Evolutionary conservation across 2,329 filamentous ascomycete species (phyloP).

Genomic region (Xylariaceae sp.): DNA sequence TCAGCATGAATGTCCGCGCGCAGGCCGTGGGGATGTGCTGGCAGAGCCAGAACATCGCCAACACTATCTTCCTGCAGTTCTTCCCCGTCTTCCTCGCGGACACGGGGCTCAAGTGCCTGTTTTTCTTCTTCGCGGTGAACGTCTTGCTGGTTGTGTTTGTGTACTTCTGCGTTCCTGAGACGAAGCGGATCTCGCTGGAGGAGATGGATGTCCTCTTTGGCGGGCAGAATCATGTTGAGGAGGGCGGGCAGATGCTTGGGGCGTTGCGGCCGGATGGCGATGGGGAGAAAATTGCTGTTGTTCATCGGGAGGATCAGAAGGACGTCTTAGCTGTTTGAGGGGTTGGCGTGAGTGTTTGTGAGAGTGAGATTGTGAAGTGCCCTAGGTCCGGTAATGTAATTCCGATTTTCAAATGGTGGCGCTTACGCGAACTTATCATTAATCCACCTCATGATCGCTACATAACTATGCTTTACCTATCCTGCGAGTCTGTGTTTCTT

Average conservation of each 20-base stretch:
- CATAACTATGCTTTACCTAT: too few relatives aligned
- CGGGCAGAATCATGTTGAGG: slow-evolving; percentile 52
- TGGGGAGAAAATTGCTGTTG: slow-evolving; percentile 13
- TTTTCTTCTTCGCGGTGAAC: slow-evolving; percentile 43
- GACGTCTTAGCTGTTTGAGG: slow-evolving; percentile 4
- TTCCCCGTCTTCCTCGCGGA: slow-evolving; percentile 64
- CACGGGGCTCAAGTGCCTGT: slow-evolving; percentile 42
- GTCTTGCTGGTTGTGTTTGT: slow-evolving; percentile 47
- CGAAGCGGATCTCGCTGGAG: slow-evolving; percentile 47
- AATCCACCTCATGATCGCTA: not conserved
- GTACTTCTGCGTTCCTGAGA: slow-evolving; percentile 50
- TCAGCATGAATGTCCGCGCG: slow-evolving; percentile 67
- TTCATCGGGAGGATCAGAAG: slow-evolving; percentile 12
- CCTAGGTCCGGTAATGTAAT: not conserved
- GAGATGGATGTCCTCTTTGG: slow-evolving; percentile 55
- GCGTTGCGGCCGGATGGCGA: slow-evolving; percentile 8
- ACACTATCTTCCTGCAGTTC: slow-evolving; percentile 65
- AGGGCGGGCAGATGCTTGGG: slow-evolving; percentile 46
- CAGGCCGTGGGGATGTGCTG: slow-evolving; percentile 65
- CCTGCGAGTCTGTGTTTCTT: too few relatives aligned
- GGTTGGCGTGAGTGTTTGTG: not conserved
- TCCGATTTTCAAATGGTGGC: not conserved
- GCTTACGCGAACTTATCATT: not conserved
- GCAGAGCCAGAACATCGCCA: slow-evolving; percentile 60
- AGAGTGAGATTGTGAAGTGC: not conserved